Evolutionary conservation across 2,329 filamentous ascomycete genomes (phyloP), one percentile per base, ranked within the genome.

Genomic region (Lecanicillium sp.): DNA sequence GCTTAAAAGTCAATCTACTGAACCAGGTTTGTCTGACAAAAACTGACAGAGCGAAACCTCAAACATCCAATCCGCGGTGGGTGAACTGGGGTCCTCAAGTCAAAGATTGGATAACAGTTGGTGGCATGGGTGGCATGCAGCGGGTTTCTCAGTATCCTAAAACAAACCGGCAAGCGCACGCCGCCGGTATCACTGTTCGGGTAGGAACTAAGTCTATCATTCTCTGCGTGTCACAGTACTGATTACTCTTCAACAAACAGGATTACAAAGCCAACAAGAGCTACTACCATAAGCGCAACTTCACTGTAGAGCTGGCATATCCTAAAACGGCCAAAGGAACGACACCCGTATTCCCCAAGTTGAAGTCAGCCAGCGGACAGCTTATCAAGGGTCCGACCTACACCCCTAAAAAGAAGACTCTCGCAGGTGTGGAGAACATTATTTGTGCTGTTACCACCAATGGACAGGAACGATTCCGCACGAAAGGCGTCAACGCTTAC

Each of bases 271-370:
- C 23, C 15, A 20, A 23, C 36, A n/a, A 39, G 7, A 39, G 36
- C 12, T 39, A 23, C 20, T 26, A 39, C 36, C 36, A 39, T 15
- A 39, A 39, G 36, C 36, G 36, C 36, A 39, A 39, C 12, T 39
- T 39, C 17, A 39, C 36, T 5, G 14, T 39, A 10, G 20, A 39
- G 21, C 21, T 39, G 20, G 36, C 36, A 5, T 39, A 39, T 26
- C 36, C 36, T n/a, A 39, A 39, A 23, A 39, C 36, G 6, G 36
- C 36, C 14, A 5, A 20, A 10, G 36, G 20, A 12, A 39, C 36
- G 4, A 24, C 36, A n/a, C 36, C 36, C 7, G 17, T 23, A 11
- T 39, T 39, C 14, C 36, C 36, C 11, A 23, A 23, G 3, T 10
- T 39, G 36, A 21, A 23, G 11, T 5, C 7, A 7, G 14, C 17